These are phyloP conservation scores for Heliamphora pulchella DNA, from an alignment of 179 eudicot genomes.

Conservation along the genomic window DNA sequence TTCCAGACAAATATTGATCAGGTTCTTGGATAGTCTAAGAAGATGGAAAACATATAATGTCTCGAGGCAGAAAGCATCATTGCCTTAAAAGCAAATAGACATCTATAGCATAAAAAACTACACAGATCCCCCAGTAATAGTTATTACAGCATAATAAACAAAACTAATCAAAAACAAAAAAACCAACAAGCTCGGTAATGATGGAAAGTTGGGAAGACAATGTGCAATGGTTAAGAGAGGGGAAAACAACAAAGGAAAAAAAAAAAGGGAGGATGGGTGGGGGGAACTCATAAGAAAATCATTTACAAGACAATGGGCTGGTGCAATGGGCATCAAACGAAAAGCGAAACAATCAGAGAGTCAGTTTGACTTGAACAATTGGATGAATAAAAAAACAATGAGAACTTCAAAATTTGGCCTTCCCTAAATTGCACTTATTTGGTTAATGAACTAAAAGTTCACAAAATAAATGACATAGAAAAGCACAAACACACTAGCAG, in stretches of 20 bases:
- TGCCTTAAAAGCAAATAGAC: background rate
- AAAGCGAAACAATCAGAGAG: background rate
- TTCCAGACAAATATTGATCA: slow-evolving; percentile 1
- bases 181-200: background rate
- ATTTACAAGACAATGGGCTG: background rate
- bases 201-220: background rate
- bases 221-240: no score
- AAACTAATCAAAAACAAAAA: background rate
- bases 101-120: background rate
- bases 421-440: background rate
- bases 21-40: background rate
- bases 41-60: background rate
- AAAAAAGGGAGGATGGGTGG: no score
- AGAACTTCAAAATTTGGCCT: background rate
- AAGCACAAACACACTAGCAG: background rate
- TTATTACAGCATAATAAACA: background rate
- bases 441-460: background rate
- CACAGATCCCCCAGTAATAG: background rate
- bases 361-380: background rate
- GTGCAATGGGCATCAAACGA: background rate
- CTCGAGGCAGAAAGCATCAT: background rate
- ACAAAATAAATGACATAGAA: slow-evolving; percentile 2
- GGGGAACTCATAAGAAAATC: background rate
- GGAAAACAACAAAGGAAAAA: background rate
- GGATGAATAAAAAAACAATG: background rate